Evolutionary conservation across 1,139 yeast species (phyloP).

Genomic region (Williopsis jadinii): DNA sequence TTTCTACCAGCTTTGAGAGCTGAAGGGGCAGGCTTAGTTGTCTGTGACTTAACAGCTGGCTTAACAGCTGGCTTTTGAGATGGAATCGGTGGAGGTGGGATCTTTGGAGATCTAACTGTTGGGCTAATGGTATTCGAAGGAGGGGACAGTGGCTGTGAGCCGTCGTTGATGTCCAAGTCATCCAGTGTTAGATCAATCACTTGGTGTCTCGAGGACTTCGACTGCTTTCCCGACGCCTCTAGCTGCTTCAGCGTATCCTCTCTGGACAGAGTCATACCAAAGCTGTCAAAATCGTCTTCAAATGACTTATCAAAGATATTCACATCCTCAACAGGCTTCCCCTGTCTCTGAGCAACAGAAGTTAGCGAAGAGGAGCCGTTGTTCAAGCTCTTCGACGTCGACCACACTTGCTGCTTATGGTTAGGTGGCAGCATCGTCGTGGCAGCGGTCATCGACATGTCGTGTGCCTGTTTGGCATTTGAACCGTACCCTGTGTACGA

Average conservation of each 20-base stretch:
- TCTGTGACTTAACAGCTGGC: conserved; percentile 4
- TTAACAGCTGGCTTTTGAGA: conserved; percentile 3
- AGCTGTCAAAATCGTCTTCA: conserved; percentile 17
- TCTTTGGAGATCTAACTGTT: no score
- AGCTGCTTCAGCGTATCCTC: conserved; percentile 28
- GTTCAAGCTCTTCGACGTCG: conserved; percentile 28
- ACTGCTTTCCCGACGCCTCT: conserved; percentile 24
- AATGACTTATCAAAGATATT: conserved; percentile 21
- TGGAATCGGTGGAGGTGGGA: no score
- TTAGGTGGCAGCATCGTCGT: conserved; percentile 3
- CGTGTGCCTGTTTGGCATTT: conserved; percentile 23
- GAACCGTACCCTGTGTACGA: no score
- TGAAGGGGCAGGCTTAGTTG: neutral
- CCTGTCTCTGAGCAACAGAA: no score
- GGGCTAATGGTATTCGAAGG: no score
- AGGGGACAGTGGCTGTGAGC: no score
- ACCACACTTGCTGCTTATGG: conserved; percentile 19
- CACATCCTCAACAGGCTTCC: conserved; percentile 7
- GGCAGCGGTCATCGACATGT: conserved; percentile 18
- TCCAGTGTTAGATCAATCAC: conserved; percentile 5
- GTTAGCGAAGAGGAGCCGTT: no score
- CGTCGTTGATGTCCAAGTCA: neutral
- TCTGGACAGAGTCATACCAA: conserved; percentile 22
- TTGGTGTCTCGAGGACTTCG: conserved; percentile 13
- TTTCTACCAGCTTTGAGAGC: no score